These are phyloP conservation scores for Fraxinus sp. DNA, from an alignment of 305 asterid genomes.

Conservation along the genomic window DNA sequence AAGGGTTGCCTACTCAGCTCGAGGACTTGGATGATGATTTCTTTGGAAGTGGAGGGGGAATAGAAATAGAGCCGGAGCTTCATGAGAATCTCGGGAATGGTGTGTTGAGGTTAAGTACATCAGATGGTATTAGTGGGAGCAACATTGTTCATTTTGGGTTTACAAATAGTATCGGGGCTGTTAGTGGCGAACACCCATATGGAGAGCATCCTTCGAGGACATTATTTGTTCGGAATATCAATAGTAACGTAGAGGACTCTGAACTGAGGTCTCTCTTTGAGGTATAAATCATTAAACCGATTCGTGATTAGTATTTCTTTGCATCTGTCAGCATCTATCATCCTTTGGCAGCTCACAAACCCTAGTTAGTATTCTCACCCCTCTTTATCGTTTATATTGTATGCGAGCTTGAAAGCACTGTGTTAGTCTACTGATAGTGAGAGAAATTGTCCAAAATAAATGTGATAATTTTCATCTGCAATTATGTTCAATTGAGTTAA, in stretches of 20 bases:
- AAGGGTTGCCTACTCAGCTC: slow-evolving; percentile 59
- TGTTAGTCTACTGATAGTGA: neutral
- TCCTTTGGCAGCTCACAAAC: neutral
- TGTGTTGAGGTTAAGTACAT: slow-evolving; percentile 46
- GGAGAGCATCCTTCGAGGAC: slow-evolving; percentile 66
- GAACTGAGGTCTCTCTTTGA: slow-evolving; percentile 53
- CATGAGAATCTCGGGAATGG: slow-evolving; percentile 57
- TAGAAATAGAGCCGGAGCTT: slow-evolving; percentile 51
- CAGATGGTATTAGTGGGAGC: slow-evolving; percentile 60
- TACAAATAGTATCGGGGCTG: slow-evolving; percentile 54
- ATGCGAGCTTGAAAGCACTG: neutral
- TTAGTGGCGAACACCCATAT: slow-evolving; percentile 80
- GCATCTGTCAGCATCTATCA: neutral
- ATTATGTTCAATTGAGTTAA: neutral
- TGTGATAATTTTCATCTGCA: neutral
- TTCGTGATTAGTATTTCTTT: neutral
- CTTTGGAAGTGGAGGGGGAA: slow-evolving; percentile 92
- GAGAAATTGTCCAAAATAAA: slow-evolving; percentile 1
- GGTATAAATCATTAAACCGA: slow-evolving; percentile 23
- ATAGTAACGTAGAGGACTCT: slow-evolving; percentile 55
- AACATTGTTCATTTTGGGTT: slow-evolving; percentile 44
- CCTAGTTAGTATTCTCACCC: neutral
- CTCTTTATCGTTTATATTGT: neutral
- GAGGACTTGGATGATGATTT: slow-evolving; percentile 87
- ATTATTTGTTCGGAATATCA: slow-evolving; percentile 49